Conservation (phyloP, 192 early-diverging fungal genomes). For the Mycoemilia scoparia region DNA sequence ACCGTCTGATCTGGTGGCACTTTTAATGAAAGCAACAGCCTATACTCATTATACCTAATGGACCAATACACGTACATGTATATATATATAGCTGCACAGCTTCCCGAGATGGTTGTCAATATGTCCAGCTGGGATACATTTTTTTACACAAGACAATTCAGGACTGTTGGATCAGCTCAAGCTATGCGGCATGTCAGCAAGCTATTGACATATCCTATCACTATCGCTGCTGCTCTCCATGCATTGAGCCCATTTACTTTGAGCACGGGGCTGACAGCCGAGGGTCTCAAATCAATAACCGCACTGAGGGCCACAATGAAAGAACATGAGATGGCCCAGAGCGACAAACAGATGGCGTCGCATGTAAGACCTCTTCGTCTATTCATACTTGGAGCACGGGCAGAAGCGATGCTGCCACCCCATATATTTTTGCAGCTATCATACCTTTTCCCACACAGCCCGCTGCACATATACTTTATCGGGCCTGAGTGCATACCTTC, state of each 20-base stretch:
- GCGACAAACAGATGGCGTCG: constrained; percentile 30
- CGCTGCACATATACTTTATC: constrained; percentile 64
- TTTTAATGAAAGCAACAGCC: neutral
- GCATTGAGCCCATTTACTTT: constrained; percentile 51
- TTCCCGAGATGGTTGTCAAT: constrained; percentile 55
- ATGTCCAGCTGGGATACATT: constrained; percentile 60
- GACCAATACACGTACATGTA: too few species aligned
- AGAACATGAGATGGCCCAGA: constrained; percentile 28
- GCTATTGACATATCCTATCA: constrained; percentile 59
- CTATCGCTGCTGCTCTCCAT: constrained; percentile 52
- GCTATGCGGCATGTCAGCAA: constrained; percentile 66
- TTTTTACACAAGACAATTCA: constrained; percentile 62
- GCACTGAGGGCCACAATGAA: constrained; percentile 31
- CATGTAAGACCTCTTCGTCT: constrained; percentile 43
- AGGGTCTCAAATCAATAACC: constrained; percentile 54
- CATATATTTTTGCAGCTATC: constrained; percentile 55
- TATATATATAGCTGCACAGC: constrained; percentile 31
- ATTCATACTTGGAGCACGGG: constrained; percentile 51
- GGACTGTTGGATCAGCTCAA: constrained; percentile 44
- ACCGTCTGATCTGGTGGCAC: constrained; percentile 1
- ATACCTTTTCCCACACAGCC: constrained; percentile 48
- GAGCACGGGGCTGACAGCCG: constrained; percentile 40
- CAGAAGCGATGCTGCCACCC: constrained; percentile 55
- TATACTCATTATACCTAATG: too few species aligned
- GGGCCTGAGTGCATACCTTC: constrained; percentile 51